phyloP scores from a whole-genome alignment of 768 basidiomycete species.

The Rhodosporidiobolus odoratus region DNA sequence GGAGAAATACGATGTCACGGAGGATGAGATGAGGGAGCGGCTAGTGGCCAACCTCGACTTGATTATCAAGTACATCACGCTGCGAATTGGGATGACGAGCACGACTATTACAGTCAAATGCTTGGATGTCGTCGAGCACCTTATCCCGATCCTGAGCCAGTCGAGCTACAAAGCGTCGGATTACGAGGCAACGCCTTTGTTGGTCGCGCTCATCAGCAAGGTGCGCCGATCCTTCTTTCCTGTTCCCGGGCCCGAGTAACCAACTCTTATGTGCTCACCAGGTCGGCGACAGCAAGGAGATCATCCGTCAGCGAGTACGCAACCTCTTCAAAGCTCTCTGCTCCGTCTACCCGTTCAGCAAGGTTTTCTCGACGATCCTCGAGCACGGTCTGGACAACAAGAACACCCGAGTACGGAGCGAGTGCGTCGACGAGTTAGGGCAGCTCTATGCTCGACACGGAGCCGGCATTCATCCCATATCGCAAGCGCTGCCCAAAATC shows the following conservation, averaged over 20 bases:
- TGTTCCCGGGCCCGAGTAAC: neutral
- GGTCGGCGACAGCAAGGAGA: constrained; percentile 90
- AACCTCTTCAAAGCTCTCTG: constrained; percentile 78
- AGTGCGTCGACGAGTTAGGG: constrained; percentile 74
- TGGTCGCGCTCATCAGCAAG: constrained; percentile 84
- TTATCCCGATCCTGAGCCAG: constrained; percentile 67
- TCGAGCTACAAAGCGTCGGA: constrained; percentile 75
- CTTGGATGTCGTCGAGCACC: constrained; percentile 74
- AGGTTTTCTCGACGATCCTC: constrained; percentile 77
- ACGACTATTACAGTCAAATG: constrained; percentile 82
- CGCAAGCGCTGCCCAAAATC: constrained; percentile 70
- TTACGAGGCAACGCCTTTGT: constrained; percentile 75
- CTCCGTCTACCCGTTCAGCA: constrained; percentile 86
- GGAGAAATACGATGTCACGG: constrained; percentile 53
- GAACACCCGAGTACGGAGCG: constrained; percentile 84
- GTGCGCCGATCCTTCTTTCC: constrained; percentile 48
- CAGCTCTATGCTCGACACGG: constrained; percentile 74
- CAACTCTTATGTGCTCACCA: constrained; percentile 45
- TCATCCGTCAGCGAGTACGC: constrained; percentile 69
- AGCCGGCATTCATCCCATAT: constrained; percentile 63
- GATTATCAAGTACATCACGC: constrained; percentile 84
- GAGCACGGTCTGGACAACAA: constrained; percentile 85
- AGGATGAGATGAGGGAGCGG: constrained; percentile 57
- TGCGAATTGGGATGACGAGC: constrained; percentile 83
- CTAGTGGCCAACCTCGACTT: constrained; percentile 85